phyloP scores from a whole-genome alignment of 345 rosid species.

The Nasturtium officinale region DNA sequence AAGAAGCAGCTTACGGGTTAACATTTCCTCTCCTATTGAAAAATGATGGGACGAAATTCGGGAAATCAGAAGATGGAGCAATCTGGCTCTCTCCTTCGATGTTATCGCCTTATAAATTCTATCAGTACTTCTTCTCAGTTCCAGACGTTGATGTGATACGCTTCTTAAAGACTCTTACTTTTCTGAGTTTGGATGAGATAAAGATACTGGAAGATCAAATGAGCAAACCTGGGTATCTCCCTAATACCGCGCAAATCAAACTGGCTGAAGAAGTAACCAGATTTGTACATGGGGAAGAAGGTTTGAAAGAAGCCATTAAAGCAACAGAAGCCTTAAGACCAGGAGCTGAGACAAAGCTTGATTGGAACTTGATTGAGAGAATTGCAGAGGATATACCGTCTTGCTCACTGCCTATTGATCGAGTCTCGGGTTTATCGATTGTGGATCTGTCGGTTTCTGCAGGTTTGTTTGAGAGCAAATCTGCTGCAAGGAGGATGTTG shows the following conservation, averaged over 20 bases:
- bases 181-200: slow-evolving; percentile 70
- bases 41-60: slow-evolving; percentile 89
- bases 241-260: slow-evolving; percentile 69
- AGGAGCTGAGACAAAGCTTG: slow-evolving; percentile 87
- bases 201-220: slow-evolving; percentile 64
- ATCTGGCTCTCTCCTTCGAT: slow-evolving; percentile 78
- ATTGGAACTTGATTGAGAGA: slow-evolving; percentile 81
- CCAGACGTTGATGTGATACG: slow-evolving; percentile 81
- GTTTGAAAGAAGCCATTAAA: slow-evolving; percentile 82
- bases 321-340: slow-evolving; percentile 93
- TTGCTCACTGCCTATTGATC: slow-evolving; percentile 61
- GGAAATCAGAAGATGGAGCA: slow-evolving; percentile 99
- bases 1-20: slow-evolving; percentile 73
- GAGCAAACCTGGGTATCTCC: slow-evolving; percentile 69
- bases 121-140: slow-evolving; percentile 93
- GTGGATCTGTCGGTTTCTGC: slow-evolving; percentile 75
- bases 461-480: slow-evolving; percentile 86
- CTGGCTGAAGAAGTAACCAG: slow-evolving; percentile 92
- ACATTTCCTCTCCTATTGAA: slow-evolving; percentile 89
- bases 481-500: slow-evolving; percentile 77
- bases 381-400: slow-evolving; percentile 91
- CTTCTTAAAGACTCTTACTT: slow-evolving; percentile 76
- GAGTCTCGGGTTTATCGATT: slow-evolving; percentile 57
- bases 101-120: slow-evolving; percentile 88
- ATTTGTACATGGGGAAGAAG: slow-evolving; percentile 92